Percentiles rank a stretch among this genome's conserved stretches.
phyloP scores from a whole-genome alignment of 1,284 basidiomycete genomes.

The Leccinum fallax region DNA sequence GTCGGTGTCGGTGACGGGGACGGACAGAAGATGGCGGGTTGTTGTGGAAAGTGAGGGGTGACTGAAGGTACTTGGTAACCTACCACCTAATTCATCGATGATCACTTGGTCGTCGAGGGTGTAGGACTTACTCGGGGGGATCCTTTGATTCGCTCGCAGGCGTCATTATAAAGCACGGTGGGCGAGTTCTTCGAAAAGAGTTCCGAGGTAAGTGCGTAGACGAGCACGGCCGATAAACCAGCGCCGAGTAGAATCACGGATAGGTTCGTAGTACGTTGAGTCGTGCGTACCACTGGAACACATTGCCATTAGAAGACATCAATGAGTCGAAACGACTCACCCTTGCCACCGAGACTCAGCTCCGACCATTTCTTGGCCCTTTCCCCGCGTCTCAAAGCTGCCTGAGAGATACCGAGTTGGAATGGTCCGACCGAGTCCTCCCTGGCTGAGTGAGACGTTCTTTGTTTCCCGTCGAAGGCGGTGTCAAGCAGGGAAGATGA shows the following conservation, averaged over 20 bases:
- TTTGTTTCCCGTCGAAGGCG: slow-evolving; percentile 64
- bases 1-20: slow-evolving; percentile 77
- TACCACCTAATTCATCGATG: slow-evolving; percentile 32
- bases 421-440: slow-evolving; percentile 80
- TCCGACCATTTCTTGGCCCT: slow-evolving; percentile 81
- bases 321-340: slow-evolving; percentile 45
- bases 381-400: slow-evolving; percentile 53
- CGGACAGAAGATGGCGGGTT: slow-evolving; percentile 70
- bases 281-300: slow-evolving; percentile 40
- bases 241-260: slow-evolving; percentile 85
- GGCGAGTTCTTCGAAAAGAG: slow-evolving; percentile 93
- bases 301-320: slow-evolving; percentile 1
- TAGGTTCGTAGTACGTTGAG: slow-evolving; percentile 79
- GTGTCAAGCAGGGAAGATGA: slow-evolving; percentile 65
- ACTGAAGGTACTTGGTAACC: slow-evolving; percentile 66
- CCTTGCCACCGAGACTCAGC: slow-evolving; percentile 79
- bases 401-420: slow-evolving; percentile 70
- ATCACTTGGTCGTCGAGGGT: slow-evolving; percentile 11
- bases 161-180: slow-evolving; percentile 85
- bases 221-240: slow-evolving; percentile 75
- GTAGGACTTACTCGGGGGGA: slow-evolving; percentile 60
- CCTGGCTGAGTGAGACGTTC: slow-evolving; percentile 37
- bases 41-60: slow-evolving; percentile 73
- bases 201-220: slow-evolving; percentile 87
- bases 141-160: slow-evolving; percentile 80